Percentiles rank a stretch among this genome's conserved stretches.
Evolutionary conservation across 768 basidiomycete genomes (phyloP).

Genomic region (Plicaturopsis crispa): DNA sequence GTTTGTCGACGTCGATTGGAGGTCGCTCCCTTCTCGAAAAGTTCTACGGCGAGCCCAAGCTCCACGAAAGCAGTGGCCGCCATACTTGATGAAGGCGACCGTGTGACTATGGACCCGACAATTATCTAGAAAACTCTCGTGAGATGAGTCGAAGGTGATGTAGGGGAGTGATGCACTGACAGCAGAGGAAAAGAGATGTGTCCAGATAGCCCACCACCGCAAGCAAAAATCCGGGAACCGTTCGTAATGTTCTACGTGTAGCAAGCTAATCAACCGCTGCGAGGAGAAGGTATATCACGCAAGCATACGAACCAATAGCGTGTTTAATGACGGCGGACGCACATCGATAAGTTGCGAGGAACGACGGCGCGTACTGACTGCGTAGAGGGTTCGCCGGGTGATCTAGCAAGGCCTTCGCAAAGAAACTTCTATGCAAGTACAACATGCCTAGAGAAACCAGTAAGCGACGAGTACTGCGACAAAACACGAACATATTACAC

Average conservation of each 20-base stretch:
- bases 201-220: slow-evolving; percentile 21
- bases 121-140: slow-evolving; percentile 32
- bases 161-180: slow-evolving; percentile 3
- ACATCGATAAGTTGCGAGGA: slow-evolving; percentile 45
- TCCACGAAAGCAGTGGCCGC: slow-evolving; percentile 43
- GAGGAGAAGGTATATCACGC: too few species aligned
- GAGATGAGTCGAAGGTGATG: slow-evolving; percentile 1
- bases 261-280: too few species aligned
- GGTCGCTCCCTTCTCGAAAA: slow-evolving; percentile 37
- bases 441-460: slow-evolving; percentile 32
- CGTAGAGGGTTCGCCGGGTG: slow-evolving; percentile 44
- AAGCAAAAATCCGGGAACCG: slow-evolving; percentile 38
- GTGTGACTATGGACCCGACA: slow-evolving; percentile 52
- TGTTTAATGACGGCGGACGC: slow-evolving; percentile 46
- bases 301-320: slow-evolving; percentile 35
- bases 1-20: slow-evolving; percentile 39
- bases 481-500: not conserved
- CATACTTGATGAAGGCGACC: slow-evolving; percentile 42
- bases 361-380: slow-evolving; percentile 48
- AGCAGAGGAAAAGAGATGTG: slow-evolving; percentile 1
- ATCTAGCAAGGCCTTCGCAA: slow-evolving; percentile 50
- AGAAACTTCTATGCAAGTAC: slow-evolving; percentile 50
- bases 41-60: slow-evolving; percentile 33
- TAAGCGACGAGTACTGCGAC: not conserved
- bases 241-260: too few species aligned